Percentiles rank a stretch among this genome's conserved stretches.
These are phyloP conservation scores for Penicillium herquei DNA, from an alignment of 495 filamentous ascomycete species.

Conservation along the genomic window DNA sequence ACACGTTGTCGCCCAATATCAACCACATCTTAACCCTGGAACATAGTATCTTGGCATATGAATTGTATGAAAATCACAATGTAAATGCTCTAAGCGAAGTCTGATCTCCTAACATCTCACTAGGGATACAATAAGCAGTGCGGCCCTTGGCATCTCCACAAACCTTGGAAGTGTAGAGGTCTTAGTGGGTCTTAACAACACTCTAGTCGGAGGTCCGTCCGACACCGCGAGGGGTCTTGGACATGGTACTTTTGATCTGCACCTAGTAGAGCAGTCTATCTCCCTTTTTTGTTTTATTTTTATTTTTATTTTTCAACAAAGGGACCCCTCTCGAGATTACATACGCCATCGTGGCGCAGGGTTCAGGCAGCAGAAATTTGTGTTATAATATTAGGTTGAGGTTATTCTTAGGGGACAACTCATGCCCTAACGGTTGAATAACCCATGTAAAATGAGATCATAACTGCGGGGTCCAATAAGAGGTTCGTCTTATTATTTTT, in stretches of 20 bases:
- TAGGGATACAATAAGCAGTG: background rate
- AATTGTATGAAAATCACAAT: too few species aligned
- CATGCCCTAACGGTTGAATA: background rate
- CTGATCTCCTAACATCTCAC: background rate
- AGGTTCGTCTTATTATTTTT: too few species aligned
- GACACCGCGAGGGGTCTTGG: background rate
- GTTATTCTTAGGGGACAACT: background rate
- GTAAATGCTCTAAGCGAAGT: background rate
- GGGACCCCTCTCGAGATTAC: background rate
- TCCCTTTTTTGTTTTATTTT: too few species aligned
- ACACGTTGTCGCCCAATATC: background rate
- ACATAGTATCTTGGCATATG: background rate
- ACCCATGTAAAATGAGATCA: background rate
- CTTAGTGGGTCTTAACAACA: too few species aligned
- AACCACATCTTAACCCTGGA: background rate
- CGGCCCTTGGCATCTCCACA: slow-evolving; percentile 1
- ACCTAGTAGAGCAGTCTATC: background rate
- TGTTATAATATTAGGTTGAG: background rate
- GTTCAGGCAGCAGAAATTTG: too few species aligned
- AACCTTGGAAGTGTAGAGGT: background rate
- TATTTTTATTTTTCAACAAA: too few species aligned
- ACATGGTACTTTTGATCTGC: background rate
- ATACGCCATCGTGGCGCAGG: background rate
- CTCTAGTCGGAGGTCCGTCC: background rate
- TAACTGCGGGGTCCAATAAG: background rate